Percentiles rank a stretch among this genome's conserved stretches.
phyloP scores from a whole-genome alignment of 2,329 filamentous ascomycete species.

The Colletotrichum lindemuthianum region DNA sequence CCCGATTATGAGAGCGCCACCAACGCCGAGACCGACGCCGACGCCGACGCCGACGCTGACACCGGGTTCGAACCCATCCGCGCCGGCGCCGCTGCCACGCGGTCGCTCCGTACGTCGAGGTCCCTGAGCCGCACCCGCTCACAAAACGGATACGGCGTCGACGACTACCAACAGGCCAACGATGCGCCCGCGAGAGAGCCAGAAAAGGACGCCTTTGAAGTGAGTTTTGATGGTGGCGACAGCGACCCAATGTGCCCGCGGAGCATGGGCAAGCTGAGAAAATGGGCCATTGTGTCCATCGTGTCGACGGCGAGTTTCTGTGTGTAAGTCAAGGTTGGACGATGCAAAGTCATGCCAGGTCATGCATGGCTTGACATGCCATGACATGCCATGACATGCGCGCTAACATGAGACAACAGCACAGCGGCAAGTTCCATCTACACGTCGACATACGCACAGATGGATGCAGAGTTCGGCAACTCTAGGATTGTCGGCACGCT shows the following conservation, averaged over 20 bases:
- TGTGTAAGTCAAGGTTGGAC: constrained; percentile 75
- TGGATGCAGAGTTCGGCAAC: constrained; percentile 78
- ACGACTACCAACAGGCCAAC: constrained; percentile 41
- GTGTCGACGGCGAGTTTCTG: constrained; percentile 80
- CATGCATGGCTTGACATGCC: too few species aligned
- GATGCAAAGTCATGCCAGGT: too few species aligned
- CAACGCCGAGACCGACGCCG: not conserved
- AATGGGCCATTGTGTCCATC: constrained; percentile 83
- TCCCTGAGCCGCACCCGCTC: constrained; percentile 48
- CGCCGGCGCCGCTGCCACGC: constrained; percentile 27
- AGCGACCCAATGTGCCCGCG: constrained; percentile 79
- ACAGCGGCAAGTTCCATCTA: constrained; percentile 92
- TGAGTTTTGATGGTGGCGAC: constrained; percentile 78
- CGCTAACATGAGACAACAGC: constrained; percentile 62
- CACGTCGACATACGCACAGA: constrained; percentile 81
- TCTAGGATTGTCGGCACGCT: constrained; percentile 79
- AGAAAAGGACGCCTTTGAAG: constrained; percentile 65
- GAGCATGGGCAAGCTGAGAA: constrained; percentile 71
- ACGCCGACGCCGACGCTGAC: not conserved
- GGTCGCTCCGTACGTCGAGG: constrained; percentile 26
- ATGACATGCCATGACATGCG: too few species aligned
- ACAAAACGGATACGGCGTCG: constrained; percentile 57
- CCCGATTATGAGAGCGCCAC: constrained; percentile 21
- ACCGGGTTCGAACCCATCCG: constrained; percentile 42
- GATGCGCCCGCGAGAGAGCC: constrained; percentile 25